These are phyloP conservation scores for Kurtzmaniella quercitrusa DNA, from an alignment of 1,139 yeast species.

Conservation along the genomic window DNA sequence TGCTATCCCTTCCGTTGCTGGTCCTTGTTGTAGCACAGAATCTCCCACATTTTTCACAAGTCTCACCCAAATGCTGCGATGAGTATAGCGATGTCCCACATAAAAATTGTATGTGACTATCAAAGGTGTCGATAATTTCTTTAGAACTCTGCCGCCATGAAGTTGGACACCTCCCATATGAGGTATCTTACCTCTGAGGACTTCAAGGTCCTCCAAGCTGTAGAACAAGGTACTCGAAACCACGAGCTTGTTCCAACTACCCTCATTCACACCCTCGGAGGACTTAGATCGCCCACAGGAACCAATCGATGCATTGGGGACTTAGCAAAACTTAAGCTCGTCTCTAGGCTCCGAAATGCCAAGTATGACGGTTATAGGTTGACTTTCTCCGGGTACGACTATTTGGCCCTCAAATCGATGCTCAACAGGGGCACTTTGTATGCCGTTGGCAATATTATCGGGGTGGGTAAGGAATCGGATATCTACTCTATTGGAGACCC, in stretches of 20 bases:
- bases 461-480: slow-evolving; percentile 97
- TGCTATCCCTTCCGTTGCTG: too few relatives aligned
- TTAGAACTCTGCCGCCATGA: slow-evolving; percentile 45
- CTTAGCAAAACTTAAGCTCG: slow-evolving; percentile 77
- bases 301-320: slow-evolving; percentile 79
- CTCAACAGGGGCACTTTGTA: slow-evolving; percentile 66
- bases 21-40: too few relatives aligned
- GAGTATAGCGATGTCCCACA: slow-evolving; percentile 1
- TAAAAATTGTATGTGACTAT: neutral
- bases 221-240: slow-evolving; percentile 84
- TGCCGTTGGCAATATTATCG: slow-evolving; percentile 83
- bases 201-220: slow-evolving; percentile 83
- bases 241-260: slow-evolving; percentile 94
- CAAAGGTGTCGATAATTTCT: neutral
- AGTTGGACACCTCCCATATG: slow-evolving; percentile 90
- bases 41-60: neutral
- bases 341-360: slow-evolving; percentile 77
- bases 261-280: slow-evolving; percentile 76
- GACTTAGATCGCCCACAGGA: slow-evolving; percentile 69
- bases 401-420: slow-evolving; percentile 81
- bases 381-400: slow-evolving; percentile 88
- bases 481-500: slow-evolving; percentile 81
- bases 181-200: slow-evolving; percentile 88
- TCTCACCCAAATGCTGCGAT: neutral
- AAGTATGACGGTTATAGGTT: slow-evolving; percentile 89